These are phyloP conservation scores for Leccinum olivaceopallidum DNA, from an alignment of 768 basidiomycete species.

Conservation along the genomic window DNA sequence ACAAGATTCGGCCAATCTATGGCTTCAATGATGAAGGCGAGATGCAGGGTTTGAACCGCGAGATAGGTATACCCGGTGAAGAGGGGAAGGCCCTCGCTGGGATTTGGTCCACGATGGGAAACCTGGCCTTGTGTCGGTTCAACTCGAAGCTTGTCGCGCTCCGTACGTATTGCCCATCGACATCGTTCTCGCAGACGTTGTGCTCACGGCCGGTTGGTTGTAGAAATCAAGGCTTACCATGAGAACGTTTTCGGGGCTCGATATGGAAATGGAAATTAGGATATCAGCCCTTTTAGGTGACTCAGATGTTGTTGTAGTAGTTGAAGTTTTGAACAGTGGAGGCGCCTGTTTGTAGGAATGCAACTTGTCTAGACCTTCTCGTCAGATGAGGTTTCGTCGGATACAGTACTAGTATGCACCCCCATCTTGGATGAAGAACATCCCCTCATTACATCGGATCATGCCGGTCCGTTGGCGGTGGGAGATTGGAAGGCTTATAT, in stretches of 20 bases:
- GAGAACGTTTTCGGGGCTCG: slow-evolving; percentile 41
- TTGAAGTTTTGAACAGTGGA: not conserved
- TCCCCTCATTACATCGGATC: no score
- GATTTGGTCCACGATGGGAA: slow-evolving; percentile 64
- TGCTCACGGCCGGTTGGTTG: not conserved
- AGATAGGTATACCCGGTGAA: slow-evolving; percentile 42
- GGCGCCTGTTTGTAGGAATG: not conserved
- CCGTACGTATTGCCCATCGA: slow-evolving; percentile 43
- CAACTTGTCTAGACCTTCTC: no score
- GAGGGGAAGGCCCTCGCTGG: slow-evolving; percentile 21
- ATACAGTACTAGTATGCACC: not conserved
- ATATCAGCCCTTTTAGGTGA: not conserved
- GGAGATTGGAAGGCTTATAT: not conserved
- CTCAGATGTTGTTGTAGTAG: no score
- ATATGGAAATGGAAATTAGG: slow-evolving; percentile 8
- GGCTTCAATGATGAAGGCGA: slow-evolving; percentile 36
- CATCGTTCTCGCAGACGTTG: not conserved
- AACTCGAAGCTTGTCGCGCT: slow-evolving; percentile 67
- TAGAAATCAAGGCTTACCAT: slow-evolving; percentile 72
- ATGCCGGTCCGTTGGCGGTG: no score
- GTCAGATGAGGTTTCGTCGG: not conserved
- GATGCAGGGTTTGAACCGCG: slow-evolving; percentile 37
- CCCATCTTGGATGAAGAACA: not conserved
- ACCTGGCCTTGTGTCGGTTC: slow-evolving; percentile 62
- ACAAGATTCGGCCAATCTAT: slow-evolving; percentile 29